phyloP scores from a whole-genome alignment of 1,284 basidiomycete species.

The Rhodotorula sp. region DNA sequence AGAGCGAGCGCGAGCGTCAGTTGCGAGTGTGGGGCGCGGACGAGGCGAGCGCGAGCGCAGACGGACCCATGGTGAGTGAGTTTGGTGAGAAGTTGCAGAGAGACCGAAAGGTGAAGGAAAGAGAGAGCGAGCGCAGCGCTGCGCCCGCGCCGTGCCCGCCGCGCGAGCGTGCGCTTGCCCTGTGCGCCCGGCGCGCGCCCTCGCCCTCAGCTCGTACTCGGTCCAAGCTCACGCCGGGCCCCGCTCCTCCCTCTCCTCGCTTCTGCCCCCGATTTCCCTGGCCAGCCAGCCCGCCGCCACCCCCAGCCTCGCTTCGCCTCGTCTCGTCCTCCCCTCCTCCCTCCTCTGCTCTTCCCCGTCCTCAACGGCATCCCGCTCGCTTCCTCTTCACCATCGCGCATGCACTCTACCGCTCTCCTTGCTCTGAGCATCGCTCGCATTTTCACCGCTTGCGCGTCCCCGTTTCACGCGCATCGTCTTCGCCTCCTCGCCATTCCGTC shows the following conservation, averaged over 20 bases:
- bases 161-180: no score
- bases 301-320: no score
- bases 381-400: no score
- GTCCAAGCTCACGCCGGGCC: not conserved
- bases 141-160: not conserved
- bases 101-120: constrained; percentile 1
- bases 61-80: not conserved
- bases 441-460: no score
- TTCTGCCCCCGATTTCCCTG: not conserved
- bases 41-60: not conserved
- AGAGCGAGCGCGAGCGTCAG: not conserved
- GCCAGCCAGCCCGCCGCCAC: not conserved
- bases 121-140: not conserved
- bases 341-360: no score
- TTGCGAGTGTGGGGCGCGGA: not conserved
- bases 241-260: not conserved
- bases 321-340: no score
- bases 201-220: no score
- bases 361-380: no score
- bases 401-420: no score
- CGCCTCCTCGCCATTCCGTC: no score
- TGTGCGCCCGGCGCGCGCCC: not conserved
- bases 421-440: no score
- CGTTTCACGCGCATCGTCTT: no score
- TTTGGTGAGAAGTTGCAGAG: not conserved